Conservation (phyloP, 495 filamentous ascomycete genomes). For the Penicillium pulvis region DNA sequence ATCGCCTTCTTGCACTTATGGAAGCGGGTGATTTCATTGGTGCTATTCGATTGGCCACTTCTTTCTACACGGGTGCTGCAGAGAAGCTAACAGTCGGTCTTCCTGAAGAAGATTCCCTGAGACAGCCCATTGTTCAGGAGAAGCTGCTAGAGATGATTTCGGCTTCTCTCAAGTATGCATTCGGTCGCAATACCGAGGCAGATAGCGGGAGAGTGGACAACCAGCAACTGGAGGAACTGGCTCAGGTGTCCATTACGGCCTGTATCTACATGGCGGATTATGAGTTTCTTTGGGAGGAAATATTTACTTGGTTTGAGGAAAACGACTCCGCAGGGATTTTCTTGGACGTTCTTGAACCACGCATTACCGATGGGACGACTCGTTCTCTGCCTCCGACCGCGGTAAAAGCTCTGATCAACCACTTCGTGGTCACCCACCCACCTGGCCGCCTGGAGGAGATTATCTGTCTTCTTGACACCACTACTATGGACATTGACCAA, state of each 20-base stretch:
- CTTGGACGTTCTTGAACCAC: slow-evolving; percentile 81
- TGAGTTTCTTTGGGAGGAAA: slow-evolving; percentile 87
- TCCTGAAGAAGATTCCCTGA: slow-evolving; percentile 74
- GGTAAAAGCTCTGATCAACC: slow-evolving; percentile 79
- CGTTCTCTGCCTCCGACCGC: slow-evolving; percentile 76
- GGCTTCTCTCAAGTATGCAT: slow-evolving; percentile 89
- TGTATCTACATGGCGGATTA: slow-evolving; percentile 73
- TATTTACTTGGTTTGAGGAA: slow-evolving; percentile 88
- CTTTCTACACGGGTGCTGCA: slow-evolving; percentile 84
- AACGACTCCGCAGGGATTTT: slow-evolving; percentile 71
- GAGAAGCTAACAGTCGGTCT: slow-evolving; percentile 92
- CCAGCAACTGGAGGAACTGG: slow-evolving; percentile 72
- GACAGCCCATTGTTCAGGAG: slow-evolving; percentile 83
- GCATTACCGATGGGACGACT: slow-evolving; percentile 77
- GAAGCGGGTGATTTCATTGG: slow-evolving; percentile 91
- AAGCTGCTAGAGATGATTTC: slow-evolving; percentile 92
- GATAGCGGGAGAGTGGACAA: slow-evolving; percentile 51
- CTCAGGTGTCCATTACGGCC: slow-evolving; percentile 78
- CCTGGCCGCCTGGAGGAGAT: slow-evolving; percentile 87
- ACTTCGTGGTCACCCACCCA: slow-evolving; percentile 72
- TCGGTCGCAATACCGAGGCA: slow-evolving; percentile 60
- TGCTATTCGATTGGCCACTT: slow-evolving; percentile 85
- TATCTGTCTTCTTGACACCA: slow-evolving; percentile 87
- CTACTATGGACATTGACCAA: slow-evolving; percentile 92
- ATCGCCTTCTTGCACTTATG: slow-evolving; percentile 92